A percentile compares a stretch with the other conserved stretches of the same genome.
Evolutionary conservation across 2,329 filamentous ascomycete species (phyloP).

Genomic region (Talaromyces sp.): DNA sequence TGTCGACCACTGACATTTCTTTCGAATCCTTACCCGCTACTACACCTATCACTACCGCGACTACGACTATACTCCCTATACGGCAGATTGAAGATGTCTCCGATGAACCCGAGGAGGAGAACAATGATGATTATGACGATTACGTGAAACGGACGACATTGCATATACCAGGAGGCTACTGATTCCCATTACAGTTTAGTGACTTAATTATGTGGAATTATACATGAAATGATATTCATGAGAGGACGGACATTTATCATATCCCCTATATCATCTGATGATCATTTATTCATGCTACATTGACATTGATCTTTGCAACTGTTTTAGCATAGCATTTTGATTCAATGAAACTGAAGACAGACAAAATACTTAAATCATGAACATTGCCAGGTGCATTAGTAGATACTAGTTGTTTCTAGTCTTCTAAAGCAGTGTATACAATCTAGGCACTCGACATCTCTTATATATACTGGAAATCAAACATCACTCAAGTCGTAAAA

Average conservation of each 20-base stretch:
- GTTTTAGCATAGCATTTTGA: background rate
- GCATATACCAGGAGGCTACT: background rate
- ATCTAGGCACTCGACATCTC: background rate
- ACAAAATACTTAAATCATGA: too few relatives aligned
- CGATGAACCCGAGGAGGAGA: background rate
- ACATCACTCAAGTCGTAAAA: background rate
- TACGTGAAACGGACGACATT: background rate
- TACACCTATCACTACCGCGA: background rate
- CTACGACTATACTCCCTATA: background rate
- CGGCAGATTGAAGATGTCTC: slow-evolving; percentile 7
- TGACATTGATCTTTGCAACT: background rate
- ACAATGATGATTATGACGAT: slow-evolving; percentile 5
- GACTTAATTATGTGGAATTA: background rate
- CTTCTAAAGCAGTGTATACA: background rate
- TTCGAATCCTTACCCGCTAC: background rate
- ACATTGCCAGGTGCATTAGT: background rate
- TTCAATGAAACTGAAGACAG: too few relatives aligned
- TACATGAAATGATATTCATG: background rate
- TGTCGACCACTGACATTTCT: background rate
- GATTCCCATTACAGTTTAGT: background rate
- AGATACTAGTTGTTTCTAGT: background rate
- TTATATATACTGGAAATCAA: background rate
- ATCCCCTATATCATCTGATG: background rate
- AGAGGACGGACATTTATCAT: background rate
- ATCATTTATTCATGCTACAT: background rate